phyloP scores from a whole-genome alignment of 164 flowering plant species.

The Vitis rupestris region DNA sequence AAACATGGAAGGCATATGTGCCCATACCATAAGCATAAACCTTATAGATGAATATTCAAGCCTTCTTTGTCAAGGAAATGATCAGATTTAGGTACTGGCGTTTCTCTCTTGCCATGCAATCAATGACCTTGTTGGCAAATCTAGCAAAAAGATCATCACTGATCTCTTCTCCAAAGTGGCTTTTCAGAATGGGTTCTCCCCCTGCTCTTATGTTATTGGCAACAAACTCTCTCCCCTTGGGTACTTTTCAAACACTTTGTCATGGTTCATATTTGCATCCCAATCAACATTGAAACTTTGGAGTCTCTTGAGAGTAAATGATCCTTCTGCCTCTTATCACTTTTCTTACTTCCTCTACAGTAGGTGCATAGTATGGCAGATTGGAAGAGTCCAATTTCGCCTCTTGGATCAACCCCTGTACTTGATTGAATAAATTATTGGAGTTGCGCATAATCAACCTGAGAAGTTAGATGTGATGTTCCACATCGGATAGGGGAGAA shows the following conservation, averaged over 20 bases:
- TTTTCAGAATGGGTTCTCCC: conserved; percentile 8
- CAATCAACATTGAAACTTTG: not conserved
- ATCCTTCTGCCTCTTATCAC: conserved; percentile 14
- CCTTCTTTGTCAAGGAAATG: conserved; percentile 11
- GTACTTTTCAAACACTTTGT: not conserved
- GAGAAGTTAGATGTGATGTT: too few relatives aligned
- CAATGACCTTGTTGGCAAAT: not conserved
- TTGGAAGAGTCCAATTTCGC: conserved; percentile 13
- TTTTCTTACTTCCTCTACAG: not conserved
- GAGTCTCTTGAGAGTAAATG: conserved; percentile 6
- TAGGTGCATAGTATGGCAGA: conserved; percentile 13
- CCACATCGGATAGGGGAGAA: too few relatives aligned
- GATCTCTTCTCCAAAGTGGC: conserved; percentile 13
- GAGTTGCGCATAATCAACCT: too few relatives aligned
- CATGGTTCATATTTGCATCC: not conserved
- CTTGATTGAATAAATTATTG: too few relatives aligned
- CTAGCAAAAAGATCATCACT: conserved; percentile 16
- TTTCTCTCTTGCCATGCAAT: not conserved
- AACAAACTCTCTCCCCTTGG: not conserved
- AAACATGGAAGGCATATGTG: too few relatives aligned
- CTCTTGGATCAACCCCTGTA: conserved; percentile 10
- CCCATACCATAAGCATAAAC: too few relatives aligned
- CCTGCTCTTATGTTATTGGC: conserved; percentile 2
- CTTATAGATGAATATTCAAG: not conserved
- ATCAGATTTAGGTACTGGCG: conserved; percentile 5